A percentile compares a stretch with the other conserved stretches of the same genome.
These are phyloP conservation scores for Pneumocystis jirovecii DNA, from an alignment of 1,139 yeast genomes.

Conservation along the genomic window DNA sequence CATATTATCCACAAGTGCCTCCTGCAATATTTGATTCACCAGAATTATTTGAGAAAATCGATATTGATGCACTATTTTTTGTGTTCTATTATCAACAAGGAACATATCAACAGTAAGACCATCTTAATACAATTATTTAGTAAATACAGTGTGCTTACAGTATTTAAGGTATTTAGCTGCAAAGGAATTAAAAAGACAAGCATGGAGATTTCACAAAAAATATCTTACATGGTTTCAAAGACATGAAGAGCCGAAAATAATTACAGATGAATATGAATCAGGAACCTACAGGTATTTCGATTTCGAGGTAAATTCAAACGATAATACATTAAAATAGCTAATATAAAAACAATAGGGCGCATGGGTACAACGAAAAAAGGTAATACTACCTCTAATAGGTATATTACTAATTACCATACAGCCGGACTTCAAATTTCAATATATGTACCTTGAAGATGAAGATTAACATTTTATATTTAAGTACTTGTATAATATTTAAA, in stretches of 20 bases:
- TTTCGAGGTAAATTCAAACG: constrained; percentile 48
- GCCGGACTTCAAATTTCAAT: constrained; percentile 48
- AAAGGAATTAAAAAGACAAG: constrained; percentile 60
- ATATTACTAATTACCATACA: not conserved
- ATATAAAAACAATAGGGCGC: constrained; percentile 9
- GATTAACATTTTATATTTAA: constrained; percentile 15
- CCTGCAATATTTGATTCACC: constrained; percentile 29
- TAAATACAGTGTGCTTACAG: not conserved
- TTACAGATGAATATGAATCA: constrained; percentile 33
- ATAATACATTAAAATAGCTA: not conserved
- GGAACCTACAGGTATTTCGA: constrained; percentile 72
- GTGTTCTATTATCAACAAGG: constrained; percentile 74
- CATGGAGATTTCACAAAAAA: constrained; percentile 74
- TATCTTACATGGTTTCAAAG: constrained; percentile 74
- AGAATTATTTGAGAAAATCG: constrained; percentile 51
- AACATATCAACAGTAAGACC: constrained; percentile 45
- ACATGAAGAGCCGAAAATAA: constrained; percentile 40
- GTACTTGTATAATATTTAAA: not conserved
- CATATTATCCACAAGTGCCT: constrained; percentile 87
- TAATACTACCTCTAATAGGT: not conserved
- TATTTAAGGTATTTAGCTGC: constrained; percentile 42
- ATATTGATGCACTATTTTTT: constrained; percentile 77
- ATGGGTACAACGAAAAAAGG: constrained; percentile 70
- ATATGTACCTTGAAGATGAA: constrained; percentile 31
- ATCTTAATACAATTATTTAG: not conserved